Evolutionary conservation across 331 rosid genomes (phyloP).

Genomic region (Acacia pycnantha): DNA sequence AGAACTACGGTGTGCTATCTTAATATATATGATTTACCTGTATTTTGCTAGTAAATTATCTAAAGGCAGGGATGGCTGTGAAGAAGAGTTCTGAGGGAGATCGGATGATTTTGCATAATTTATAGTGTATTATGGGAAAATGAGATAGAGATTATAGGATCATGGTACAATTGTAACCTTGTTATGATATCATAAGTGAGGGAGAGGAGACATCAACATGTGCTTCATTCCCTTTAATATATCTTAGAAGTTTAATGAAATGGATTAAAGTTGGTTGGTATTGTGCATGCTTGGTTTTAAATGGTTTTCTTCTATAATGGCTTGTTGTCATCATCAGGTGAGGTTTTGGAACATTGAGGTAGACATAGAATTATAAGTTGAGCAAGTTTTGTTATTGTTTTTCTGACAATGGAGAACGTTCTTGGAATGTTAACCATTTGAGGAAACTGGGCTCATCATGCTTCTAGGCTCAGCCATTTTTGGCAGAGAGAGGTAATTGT

Average conservation of each 20-base stretch:
- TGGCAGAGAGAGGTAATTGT: background rate
- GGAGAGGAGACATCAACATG: background rate
- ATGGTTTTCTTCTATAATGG: background rate
- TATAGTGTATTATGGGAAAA: background rate
- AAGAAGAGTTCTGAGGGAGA: background rate
- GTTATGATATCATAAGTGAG: background rate
- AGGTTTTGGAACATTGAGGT: background rate
- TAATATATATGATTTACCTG: background rate
- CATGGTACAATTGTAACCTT: background rate
- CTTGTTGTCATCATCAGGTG: background rate
- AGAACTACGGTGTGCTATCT: background rate
- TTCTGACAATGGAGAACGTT: background rate
- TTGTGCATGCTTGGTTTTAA: background rate
- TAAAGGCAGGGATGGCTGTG: background rate
- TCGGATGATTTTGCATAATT: background rate
- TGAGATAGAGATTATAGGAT: background rate
- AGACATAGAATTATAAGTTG: background rate
- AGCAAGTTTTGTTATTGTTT: background rate
- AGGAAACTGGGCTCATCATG: background rate
- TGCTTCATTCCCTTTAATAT: background rate
- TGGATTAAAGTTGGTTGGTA: background rate
- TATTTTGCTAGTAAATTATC: background rate
- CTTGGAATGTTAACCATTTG: slow-evolving; percentile 1
- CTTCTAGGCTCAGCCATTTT: background rate
- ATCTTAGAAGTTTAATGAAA: background rate